Base-by-base conservation (phyloP, 2,329 filamentous ascomycete genomes). In the Helminthosporium solani region DNA sequence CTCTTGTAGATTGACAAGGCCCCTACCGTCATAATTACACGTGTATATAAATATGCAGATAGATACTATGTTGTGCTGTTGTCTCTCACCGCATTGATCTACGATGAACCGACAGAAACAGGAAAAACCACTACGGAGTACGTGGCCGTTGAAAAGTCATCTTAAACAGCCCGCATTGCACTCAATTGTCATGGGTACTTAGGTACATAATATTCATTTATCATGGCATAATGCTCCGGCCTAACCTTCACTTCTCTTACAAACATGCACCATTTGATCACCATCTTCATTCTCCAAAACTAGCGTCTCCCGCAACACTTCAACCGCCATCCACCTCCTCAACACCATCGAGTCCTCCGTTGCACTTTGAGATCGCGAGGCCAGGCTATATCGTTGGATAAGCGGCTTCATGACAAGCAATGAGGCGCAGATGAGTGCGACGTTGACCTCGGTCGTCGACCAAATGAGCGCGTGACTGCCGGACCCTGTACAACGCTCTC, bases 401-500 rank as follows among this genome's bases (percentile, higher is more conserved):
- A 75, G 57, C 6, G 71, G 72, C 41, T 73, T 75, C 49, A 76
- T 63, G 2, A 73, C 70, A 1, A 75, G 57, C 15, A 76, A 49
- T 2, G 68, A 75, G 9, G 73, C 72, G 53, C 71, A 76, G 3
- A 72, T 67, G 51, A 76, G 73, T 19, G 72, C 71, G 1, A 73
- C 61, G 40, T 75, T 75, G 39, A 70, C 62, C 57, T 77, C 73
- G 33, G 71, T 58, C 2, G 63, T 63, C 2, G 70, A 72, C 65
- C 71, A 75, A 9, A 71, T 64, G 4, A 73, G 52, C 6, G 70
- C 65, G 51, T 69, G 67, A 8, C 68, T 66, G n/a, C 71, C 71
- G 1, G 70, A 67, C 27, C 61, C 65, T 63, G 35, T 25, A 16
- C 11, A 3, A 12, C 15, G 3, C 12, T n/a, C 12, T 44, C 28